These are phyloP conservation scores for Boeremia exigua DNA, from an alignment of 2,329 filamentous ascomycete genomes.

Conservation along the genomic window DNA sequence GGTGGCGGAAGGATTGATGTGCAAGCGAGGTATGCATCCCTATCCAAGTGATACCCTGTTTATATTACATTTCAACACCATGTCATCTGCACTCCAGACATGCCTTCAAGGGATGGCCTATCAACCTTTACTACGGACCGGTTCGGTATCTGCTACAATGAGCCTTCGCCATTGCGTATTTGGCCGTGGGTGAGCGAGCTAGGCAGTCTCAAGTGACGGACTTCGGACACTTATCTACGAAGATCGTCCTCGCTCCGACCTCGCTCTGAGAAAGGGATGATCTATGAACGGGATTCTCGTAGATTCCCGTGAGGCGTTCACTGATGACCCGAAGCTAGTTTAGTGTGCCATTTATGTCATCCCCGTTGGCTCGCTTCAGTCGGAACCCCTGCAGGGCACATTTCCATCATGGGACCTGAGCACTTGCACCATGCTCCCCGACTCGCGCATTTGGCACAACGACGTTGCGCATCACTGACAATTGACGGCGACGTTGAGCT, in stretches of 20 bases:
- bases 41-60: conserved; percentile 19
- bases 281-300: neutral
- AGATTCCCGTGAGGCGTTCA: conserved; percentile 12
- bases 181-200: neutral
- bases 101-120: neutral
- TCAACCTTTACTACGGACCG: neutral
- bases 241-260: neutral
- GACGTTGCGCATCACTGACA: neutral
- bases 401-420: too few relatives aligned
- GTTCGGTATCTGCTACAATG: neutral
- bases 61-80: neutral
- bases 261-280: conserved; percentile 3
- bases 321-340: conserved; percentile 12
- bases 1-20: conserved; percentile 56
- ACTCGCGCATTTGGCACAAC: neutral
- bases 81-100: neutral
- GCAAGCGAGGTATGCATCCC: neutral
- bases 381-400: neutral
- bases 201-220: conserved; percentile 11
- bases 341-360: neutral
- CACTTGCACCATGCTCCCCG: conserved; percentile 3
- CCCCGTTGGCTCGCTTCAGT: conserved; percentile 3
- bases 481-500: neutral
- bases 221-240: conserved; percentile 4
- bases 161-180: neutral